These are phyloP conservation scores for Ulmus americana DNA, from an alignment of 331 rosid species.

Conservation along the genomic window DNA sequence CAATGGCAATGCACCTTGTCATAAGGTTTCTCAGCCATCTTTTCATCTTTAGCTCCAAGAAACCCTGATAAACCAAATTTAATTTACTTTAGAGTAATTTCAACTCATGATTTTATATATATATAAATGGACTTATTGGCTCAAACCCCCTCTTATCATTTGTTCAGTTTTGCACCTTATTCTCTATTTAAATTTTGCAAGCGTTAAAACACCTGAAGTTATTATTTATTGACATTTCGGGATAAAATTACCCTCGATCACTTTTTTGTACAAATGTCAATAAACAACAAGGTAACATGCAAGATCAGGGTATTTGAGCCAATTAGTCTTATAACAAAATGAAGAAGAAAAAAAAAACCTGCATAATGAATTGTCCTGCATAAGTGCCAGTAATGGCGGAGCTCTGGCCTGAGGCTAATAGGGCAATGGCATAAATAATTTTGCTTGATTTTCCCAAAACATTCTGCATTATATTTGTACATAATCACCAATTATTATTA, in stretches of 20 bases:
- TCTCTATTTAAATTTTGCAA: no score
- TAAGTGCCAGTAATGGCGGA: conserved; percentile 65
- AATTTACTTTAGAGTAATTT: not conserved
- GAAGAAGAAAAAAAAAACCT: conserved; percentile 7
- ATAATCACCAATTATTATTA: no score
- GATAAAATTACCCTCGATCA: no score
- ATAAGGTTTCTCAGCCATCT: conserved; percentile 61
- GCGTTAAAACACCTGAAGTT: no score
- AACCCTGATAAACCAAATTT: conserved; percentile 42
- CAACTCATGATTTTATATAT: no score
- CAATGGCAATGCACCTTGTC: conserved; percentile 70
- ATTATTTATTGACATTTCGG: no score
- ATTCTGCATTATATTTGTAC: conserved; percentile 21
- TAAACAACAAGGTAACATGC: no score
- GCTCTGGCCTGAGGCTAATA: conserved; percentile 80
- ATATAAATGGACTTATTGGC: no score
- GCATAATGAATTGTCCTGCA: conserved; percentile 48
- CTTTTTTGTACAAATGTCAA: no score
- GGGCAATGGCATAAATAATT: conserved; percentile 46
- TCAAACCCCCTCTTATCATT: no score
- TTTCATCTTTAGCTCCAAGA: conserved; percentile 80
- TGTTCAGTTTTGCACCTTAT: no score
- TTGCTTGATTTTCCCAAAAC: conserved; percentile 54
- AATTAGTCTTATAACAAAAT: not conserved
- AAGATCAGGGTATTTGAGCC: not conserved